Evolutionary conservation across 768 basidiomycete species (phyloP).

Genomic region (Pleurotus salmoneostramineus): DNA sequence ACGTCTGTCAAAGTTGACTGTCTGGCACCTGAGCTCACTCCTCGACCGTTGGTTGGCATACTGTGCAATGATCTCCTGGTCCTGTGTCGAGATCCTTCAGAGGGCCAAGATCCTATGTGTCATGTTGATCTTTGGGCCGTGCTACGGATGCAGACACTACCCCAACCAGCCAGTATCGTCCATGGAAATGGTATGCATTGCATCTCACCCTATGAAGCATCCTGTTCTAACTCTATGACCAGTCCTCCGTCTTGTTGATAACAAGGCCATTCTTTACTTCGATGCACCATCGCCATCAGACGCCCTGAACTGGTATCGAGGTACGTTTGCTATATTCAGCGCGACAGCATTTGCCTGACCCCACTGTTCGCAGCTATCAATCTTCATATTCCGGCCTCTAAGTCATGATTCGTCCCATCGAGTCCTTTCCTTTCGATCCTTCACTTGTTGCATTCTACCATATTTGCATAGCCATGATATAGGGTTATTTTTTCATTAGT

Average conservation of each 20-base stretch:
- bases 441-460: neutral
- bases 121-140: constrained; percentile 95
- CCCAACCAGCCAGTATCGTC: constrained; percentile 86
- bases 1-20: constrained; percentile 88
- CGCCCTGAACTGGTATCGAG: constrained; percentile 88
- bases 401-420: constrained; percentile 43
- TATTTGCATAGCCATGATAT: neutral
- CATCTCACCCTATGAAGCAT: neutral
- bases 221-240: constrained; percentile 2
- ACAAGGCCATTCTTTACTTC: constrained; percentile 89
- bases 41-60: constrained; percentile 74
- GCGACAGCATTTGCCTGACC: neutral
- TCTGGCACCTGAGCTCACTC: constrained; percentile 81
- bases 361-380: constrained; percentile 63
- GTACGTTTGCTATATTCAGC: constrained; percentile 31
- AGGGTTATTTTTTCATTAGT: neutral
- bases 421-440: constrained; percentile 16
- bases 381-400: constrained; percentile 81
- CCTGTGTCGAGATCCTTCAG: constrained; percentile 82
- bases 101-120: constrained; percentile 70
- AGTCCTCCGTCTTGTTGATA: constrained; percentile 87
- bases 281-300: constrained; percentile 81
- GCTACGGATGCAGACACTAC: constrained; percentile 89
- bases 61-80: constrained; percentile 93
- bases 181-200: constrained; percentile 68